Evolutionary conservation across 768 basidiomycete genomes (phyloP).

Genomic region (Leccinum truebloodii): DNA sequence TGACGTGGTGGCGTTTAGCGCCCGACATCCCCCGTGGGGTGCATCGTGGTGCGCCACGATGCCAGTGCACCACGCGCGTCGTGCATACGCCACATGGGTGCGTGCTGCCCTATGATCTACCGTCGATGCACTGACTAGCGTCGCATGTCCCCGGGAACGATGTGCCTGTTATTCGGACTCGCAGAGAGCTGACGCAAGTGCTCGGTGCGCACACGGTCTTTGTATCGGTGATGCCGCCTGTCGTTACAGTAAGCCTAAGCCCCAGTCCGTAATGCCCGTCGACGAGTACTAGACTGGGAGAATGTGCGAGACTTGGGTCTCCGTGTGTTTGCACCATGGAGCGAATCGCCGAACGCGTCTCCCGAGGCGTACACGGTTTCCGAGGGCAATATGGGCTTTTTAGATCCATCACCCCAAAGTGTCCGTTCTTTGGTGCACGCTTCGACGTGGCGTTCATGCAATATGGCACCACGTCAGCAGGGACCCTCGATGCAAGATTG

Average conservation of each 20-base stretch:
- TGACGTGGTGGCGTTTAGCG: constrained; percentile 2
- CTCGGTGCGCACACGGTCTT: background rate
- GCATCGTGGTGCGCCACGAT: background rate
- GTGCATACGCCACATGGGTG: background rate
- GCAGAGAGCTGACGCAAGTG: background rate
- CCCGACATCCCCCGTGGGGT: background rate
- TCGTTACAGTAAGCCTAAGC: background rate
- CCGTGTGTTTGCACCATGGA: background rate
- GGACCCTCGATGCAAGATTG: background rate
- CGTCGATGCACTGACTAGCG: background rate
- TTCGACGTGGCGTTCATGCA: background rate
- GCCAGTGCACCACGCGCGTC: too few relatives aligned
- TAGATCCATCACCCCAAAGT: background rate
- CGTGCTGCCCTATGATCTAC: background rate
- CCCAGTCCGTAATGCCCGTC: background rate
- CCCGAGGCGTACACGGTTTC: background rate
- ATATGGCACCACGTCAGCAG: background rate
- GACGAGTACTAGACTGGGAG: background rate
- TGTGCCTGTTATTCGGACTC: background rate
- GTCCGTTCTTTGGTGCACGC: background rate
- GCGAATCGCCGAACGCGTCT: background rate
- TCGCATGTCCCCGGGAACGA: too few relatives aligned
- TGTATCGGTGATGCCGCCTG: background rate
- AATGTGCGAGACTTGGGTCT: background rate
- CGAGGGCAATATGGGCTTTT: background rate